Evolutionary conservation across 2,329 filamentous ascomycete species (phyloP).

Genomic region (Phialemonium atrogriseum): DNA sequence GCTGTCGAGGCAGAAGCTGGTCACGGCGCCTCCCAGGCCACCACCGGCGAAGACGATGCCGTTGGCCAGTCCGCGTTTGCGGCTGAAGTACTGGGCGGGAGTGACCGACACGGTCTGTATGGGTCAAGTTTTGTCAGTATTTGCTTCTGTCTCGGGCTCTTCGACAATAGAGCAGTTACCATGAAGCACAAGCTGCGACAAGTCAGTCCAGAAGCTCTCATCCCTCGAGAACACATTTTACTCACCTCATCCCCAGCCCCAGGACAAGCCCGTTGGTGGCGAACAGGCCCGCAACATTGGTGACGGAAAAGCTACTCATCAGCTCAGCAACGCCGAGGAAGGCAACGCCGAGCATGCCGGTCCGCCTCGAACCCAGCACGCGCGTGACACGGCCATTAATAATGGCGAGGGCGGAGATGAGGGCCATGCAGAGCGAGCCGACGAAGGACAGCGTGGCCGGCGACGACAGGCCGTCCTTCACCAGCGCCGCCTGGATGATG

Average conservation of each 20-base stretch:
- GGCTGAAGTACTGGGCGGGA: constrained; percentile 38
- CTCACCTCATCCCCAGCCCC: constrained; percentile 16
- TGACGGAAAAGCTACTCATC: constrained; percentile 34
- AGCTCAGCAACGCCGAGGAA: constrained; percentile 42
- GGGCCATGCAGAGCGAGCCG: constrained; percentile 41
- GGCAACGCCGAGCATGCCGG: constrained; percentile 38
- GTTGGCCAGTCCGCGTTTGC: constrained; percentile 36
- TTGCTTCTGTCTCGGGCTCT: too few species aligned
- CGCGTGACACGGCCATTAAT: constrained; percentile 42
- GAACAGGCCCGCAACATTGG: constrained; percentile 38
- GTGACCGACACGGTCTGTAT: constrained; percentile 30
- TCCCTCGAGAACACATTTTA: neutral
- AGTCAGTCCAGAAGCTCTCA: neutral
- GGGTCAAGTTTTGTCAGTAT: too few species aligned
- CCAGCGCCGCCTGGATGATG: constrained; percentile 48
- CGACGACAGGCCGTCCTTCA: constrained; percentile 35
- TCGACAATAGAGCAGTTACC: too few species aligned
- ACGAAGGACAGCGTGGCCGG: constrained; percentile 50
- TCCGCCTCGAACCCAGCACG: constrained; percentile 36
- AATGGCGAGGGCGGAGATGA: constrained; percentile 43
- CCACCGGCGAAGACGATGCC: constrained; percentile 35
- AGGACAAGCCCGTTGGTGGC: constrained; percentile 29
- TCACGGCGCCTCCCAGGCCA: constrained; percentile 38
- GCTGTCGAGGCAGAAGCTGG: constrained; percentile 30
- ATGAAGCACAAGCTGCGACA: constrained; percentile 27